Evolutionary conservation across 2,329 filamentous ascomycete genomes (phyloP).

Genomic region (Aspergillus versicolor): DNA sequence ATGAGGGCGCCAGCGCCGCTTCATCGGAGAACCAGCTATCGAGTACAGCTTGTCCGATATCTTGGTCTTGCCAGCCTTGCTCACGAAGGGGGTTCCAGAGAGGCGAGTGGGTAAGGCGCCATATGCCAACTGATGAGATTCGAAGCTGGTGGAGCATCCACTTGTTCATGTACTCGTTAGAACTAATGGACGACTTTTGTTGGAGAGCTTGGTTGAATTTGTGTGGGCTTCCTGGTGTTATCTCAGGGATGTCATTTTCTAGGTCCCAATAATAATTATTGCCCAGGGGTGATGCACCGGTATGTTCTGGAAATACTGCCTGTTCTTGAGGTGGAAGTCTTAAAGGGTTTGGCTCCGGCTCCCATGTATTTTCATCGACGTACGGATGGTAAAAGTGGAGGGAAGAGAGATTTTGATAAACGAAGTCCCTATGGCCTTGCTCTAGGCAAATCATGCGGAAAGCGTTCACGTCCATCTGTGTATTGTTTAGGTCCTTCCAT

Average conservation of each 20-base stretch:
- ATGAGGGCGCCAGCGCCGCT: constrained; percentile 1
- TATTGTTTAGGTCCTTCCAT: constrained; percentile 21
- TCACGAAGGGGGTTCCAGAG: constrained; percentile 17
- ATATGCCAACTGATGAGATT: constrained; percentile 28
- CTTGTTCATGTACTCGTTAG: constrained; percentile 25
- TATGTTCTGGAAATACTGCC: constrained; percentile 16
- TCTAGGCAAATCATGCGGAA: constrained; percentile 22
- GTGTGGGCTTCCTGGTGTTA: neutral
- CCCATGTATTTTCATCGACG: neutral
- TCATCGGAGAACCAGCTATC: constrained; percentile 25
- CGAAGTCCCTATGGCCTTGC: constrained; percentile 13
- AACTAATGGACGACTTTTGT: neutral
- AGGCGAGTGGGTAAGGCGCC: constrained; percentile 23
- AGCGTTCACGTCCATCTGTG: constrained; percentile 17
- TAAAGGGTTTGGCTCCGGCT: constrained; percentile 17
- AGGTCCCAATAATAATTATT: neutral
- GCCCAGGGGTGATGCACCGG: neutral
- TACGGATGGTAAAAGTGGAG: neutral
- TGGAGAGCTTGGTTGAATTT: neutral
- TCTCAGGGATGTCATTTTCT: neutral
- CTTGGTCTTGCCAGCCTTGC: constrained; percentile 18
- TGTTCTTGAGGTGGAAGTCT: constrained; percentile 19
- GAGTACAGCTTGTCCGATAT: constrained; percentile 24
- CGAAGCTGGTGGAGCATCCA: constrained; percentile 34
- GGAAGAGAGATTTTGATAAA: constrained; percentile 6